These are phyloP conservation scores for Dothidotthia symphoricarpi DNA, from an alignment of 2,329 filamentous ascomycete species.

Conservation along the genomic window DNA sequence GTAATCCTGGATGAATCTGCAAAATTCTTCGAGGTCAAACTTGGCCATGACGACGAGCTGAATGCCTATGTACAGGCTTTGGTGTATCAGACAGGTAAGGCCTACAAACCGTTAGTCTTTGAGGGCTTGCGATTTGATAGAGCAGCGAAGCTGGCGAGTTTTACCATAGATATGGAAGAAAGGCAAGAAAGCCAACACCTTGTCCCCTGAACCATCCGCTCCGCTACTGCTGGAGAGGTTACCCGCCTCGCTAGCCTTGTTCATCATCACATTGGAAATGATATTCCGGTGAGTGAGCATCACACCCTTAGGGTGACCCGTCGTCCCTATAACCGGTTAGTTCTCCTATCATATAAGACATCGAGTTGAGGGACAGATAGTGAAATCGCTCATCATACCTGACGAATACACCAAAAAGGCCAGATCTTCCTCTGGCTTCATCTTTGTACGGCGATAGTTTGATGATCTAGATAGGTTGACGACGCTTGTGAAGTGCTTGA, in stretches of 20 bases:
- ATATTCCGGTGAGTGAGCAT: constrained; percentile 83
- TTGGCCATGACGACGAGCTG: constrained; percentile 70
- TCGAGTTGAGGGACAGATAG: too few species aligned
- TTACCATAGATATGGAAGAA: constrained; percentile 89
- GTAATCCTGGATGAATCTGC: constrained; percentile 70
- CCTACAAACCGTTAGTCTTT: constrained; percentile 47
- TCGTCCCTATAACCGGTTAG: too few species aligned
- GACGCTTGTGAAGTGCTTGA: constrained; percentile 72
- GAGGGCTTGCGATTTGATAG: too few species aligned
- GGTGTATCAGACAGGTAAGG: constrained; percentile 70
- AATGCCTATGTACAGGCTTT: constrained; percentile 64
- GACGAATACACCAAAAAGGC: constrained; percentile 86
- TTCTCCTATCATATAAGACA: too few species aligned
- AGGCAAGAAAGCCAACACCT: constrained; percentile 74
- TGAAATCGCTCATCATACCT: too few species aligned
- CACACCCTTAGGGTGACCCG: constrained; percentile 87
- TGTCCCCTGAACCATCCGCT: constrained; percentile 64
- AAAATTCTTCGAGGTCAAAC: constrained; percentile 80
- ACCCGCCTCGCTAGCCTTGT: constrained; percentile 44
- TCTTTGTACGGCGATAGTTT: constrained; percentile 58
- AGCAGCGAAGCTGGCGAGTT: too few species aligned
- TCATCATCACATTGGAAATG: constrained; percentile 63
- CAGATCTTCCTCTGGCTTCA: constrained; percentile 66
- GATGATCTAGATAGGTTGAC: constrained; percentile 61
- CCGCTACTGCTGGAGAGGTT: constrained; percentile 60